Conservation (phyloP, 257 asterid genomes). For the Solanum piurae region DNA sequence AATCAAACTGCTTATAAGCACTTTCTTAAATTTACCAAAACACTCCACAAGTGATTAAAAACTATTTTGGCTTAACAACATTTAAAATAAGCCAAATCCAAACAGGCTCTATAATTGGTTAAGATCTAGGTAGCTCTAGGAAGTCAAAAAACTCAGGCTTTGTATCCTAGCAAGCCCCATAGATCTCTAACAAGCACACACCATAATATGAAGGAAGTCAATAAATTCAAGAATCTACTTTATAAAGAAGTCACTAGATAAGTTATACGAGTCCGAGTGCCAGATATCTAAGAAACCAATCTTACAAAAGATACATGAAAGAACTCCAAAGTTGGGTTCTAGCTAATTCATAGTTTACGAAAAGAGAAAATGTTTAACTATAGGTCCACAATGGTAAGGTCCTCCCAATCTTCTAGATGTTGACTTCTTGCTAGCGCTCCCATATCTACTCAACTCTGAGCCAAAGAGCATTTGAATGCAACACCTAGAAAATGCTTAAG, state of each 20-base stretch:
- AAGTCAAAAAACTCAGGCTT: background rate
- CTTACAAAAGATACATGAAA: background rate
- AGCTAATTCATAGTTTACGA: background rate
- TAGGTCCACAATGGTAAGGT: background rate
- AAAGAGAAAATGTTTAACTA: background rate
- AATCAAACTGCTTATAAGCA: no score
- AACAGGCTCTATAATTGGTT: background rate
- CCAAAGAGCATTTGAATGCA: slow-evolving; percentile 39
- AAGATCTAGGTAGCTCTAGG: background rate
- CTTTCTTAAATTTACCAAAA: no score
- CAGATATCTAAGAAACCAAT: background rate
- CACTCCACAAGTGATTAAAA: no score
- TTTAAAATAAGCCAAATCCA: no score
- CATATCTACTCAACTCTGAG: slow-evolving; percentile 43
- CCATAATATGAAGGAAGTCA: background rate
- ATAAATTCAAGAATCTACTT: background rate
- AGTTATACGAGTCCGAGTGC: background rate
- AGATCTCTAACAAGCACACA: background rate
- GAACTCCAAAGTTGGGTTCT: background rate
- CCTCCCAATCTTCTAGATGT: slow-evolving; percentile 41
- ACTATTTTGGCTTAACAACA: no score
- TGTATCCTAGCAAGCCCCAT: background rate
- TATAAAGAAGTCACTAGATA: background rate
- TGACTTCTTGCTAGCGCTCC: slow-evolving; percentile 51
- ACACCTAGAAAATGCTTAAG: slow-evolving; percentile 38